Evolutionary conservation across 164 flowering plant genomes (phyloP), one percentile per base, ranked within the genome.

Genomic region (Nelumbo lutea): DNA sequence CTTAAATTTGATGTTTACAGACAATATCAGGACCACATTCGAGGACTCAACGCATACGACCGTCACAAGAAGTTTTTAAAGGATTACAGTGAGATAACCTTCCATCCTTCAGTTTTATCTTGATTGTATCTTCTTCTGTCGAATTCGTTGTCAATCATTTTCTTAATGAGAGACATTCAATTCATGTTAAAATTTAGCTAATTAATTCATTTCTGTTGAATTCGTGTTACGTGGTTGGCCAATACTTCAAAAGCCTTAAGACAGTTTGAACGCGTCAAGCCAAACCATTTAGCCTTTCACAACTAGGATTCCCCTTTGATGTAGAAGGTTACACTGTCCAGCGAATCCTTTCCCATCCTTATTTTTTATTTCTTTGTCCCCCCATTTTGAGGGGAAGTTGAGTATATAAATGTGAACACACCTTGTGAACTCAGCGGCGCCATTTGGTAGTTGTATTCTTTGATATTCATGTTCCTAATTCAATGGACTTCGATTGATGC

Each of bases 11-110:
- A 1, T 51, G 4, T 59, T 77, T 80, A 43, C 87, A 93, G 97
- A 79, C 97, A 91, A 63, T 93, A 93, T 78, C 97, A 93, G 80
- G 88, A 84, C 68, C 90, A 93, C 58, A 85, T 93, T 61, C 85
- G 84, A 61, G 95, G 97, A 2, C 90, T 94, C 74, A 91, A 88
- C 56, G 97, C 96, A 1, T 93, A 83, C 73, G 96, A 94, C 66
- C 94, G 96, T 68, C 98, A 94, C 83, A 87, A 90, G 82, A 91
- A 94, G 61, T 94, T 90, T 70, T 3, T 94, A 53, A 83, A 86
- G 10, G 98, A 91, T 75, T 94, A 94, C 61, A 95, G 98, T 90
- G 14, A 47, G 60, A 27, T 27, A 14, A 1, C 57, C 57, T 53
- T 27, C 27, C 27, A 27, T 53, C 14, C 0, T 53, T 53, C 14